A percentile compares a stretch with the other conserved stretches of the same genome.
These are phyloP conservation scores for Lepidium africanum DNA, from an alignment of 345 rosid genomes.

Conservation along the genomic window DNA sequence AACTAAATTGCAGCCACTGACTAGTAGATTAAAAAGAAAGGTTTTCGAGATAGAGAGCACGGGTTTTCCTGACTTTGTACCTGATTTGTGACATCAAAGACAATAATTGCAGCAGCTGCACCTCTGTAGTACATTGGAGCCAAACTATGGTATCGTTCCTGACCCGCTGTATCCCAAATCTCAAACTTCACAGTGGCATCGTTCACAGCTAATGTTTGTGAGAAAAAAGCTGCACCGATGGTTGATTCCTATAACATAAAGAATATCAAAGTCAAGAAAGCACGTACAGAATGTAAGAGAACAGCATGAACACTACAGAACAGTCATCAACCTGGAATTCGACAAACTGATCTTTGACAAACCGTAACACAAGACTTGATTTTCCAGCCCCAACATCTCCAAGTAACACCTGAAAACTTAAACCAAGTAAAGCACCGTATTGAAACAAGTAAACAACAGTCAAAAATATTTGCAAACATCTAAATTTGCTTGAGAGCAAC, in stretches of 20 bases:
- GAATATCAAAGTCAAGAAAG: constrained; percentile 4
- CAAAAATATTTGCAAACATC: neutral
- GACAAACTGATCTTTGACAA: constrained; percentile 85
- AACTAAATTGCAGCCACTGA: neutral
- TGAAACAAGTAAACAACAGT: neutral
- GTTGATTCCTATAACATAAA: constrained; percentile 73
- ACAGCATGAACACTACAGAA: neutral
- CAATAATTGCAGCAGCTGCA: constrained; percentile 92
- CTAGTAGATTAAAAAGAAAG: neutral
- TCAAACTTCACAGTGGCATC: constrained; percentile 95
- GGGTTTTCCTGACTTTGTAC: constrained; percentile 18
- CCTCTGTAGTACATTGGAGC: constrained; percentile 99
- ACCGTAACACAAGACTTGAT: constrained; percentile 86
- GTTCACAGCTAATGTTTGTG: constrained; percentile 90
- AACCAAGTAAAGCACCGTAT: constrained; percentile 4
- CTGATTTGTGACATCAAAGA: constrained; percentile 81
- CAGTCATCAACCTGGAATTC: constrained; percentile 61
- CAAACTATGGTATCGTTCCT: constrained; percentile 92
- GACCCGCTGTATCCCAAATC: constrained; percentile 99
- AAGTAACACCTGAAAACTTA: constrained; percentile 66
- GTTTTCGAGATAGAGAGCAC: neutral
- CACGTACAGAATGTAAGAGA: neutral
- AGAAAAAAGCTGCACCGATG: constrained; percentile 94
- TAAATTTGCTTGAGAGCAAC: neutral
- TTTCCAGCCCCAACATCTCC: constrained; percentile 98